Base-by-base conservation (phyloP, 495 filamentous ascomycete genomes). In the Lindgomyces ingoldianus region DNA sequence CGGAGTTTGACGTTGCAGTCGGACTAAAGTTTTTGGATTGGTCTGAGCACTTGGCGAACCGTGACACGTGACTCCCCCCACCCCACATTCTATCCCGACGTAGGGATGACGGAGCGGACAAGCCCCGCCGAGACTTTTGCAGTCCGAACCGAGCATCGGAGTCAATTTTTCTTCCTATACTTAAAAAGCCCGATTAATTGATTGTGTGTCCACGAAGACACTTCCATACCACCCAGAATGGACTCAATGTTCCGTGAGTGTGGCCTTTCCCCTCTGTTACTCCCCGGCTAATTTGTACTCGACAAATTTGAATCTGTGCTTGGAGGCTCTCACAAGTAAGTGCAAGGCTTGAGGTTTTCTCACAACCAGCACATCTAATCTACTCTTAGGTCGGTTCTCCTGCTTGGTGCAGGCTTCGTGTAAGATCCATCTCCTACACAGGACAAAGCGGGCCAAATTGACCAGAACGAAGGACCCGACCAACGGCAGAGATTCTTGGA, bases 341-440 rank as follows among this genome's bases (percentile, higher is more conserved):
- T 57, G 47, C 46, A 64, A 42, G 8, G 16, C 0, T 18, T 16
- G 25, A 1, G 18, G 9, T 26, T 12, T 11, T 6, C 21, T 9
- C 25, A n/a, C 10, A 36, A 18, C 14, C 39, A 14, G 47, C 30
- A 19, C 25, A 30, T 36, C 57, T 67, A 60, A 70, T 16, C 18
- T 3, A 4, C 8, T 24, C 27, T 1, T 50, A 71, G 65, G 22
- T 67, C 64, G 1, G 88, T 88, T 75, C 85, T 91, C 41, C 84
- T 91, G 72, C 81, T 91, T 53, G 90, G 89, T 63, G 84, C 88
- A 47, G 89, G 90, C 68, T 92, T 92, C 77, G 89, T 95, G 68
- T 69, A 65, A 12, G 67, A 57, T 41, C n/a, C 10, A 24, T 19
- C 1, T 10, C 18, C 18, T n/a, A 14, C n/a, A 12, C 18, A 33